Evolutionary conservation across 768 basidiomycete genomes (phyloP), one percentile per base, ranked within the genome.

Genomic region (Strobilomyces dryophilus): DNA sequence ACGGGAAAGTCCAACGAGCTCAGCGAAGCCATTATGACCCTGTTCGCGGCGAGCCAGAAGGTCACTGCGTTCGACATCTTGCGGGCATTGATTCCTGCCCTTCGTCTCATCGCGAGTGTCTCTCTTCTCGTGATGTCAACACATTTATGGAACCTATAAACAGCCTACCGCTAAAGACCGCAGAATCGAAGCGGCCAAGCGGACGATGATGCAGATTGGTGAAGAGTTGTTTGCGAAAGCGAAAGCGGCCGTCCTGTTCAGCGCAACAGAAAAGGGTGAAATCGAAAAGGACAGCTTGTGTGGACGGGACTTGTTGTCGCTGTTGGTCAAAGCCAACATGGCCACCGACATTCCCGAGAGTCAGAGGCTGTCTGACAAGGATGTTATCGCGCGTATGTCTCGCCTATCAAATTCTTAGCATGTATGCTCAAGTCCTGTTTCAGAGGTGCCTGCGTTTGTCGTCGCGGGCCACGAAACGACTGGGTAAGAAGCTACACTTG

Each of bases 381-480:
- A 88, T 54, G 81, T 89, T n/a, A 12, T 14, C 15, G 1, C 14
- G 7, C 79, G 76, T 85, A 57, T 52, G 81, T 61, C n/a, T 2
- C 11, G 7, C 31, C 31, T 3, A 32, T 11, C 10, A 5, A 5
- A 31, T 24, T 18, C n/a, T 52, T 0, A 11, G 15, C 1, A 7
- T 24, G 17, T 4, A 21, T 15, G 15, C 39, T 47, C 34, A 18
- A 35, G 18, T 3, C 9, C n/a, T n/a, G 36, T 10, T 51, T 26
- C 57, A 83, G 83, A 84, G 74, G 76, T 83, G 0, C 79, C 81
- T 0, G 84, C 83, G 0, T 82, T 84, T 66, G 59, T 84, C 10
- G 71, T 80, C 2, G 82, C 83, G 1, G 83, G 83, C n/a, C n/a
- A n/a, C n/a, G 81, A 83, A 54, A 82, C 81, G 0, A 81, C 80